Conservation (phyloP, 2,329 filamentous ascomycete species). For the Hypoxylon sp. region DNA sequence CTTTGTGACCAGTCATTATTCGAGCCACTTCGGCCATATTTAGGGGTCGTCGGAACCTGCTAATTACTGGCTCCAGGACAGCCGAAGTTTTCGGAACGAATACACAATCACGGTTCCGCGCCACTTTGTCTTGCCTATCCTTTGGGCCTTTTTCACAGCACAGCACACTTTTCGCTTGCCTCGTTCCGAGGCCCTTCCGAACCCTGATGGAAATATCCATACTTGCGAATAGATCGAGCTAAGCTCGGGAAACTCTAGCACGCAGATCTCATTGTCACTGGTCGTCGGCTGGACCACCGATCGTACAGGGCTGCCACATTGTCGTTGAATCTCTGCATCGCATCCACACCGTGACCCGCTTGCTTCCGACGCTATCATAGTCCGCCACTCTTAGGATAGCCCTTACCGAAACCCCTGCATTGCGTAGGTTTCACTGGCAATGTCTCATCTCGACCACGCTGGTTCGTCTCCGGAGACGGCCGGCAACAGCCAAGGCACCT, state of each 20-base stretch:
- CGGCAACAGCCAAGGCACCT: conserved; percentile 40
- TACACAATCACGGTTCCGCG: conserved; percentile 4
- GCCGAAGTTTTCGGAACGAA: conserved; percentile 8
- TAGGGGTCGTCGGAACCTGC: conserved; percentile 14
- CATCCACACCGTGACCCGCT: conserved; percentile 29
- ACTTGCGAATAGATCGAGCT: conserved; percentile 32
- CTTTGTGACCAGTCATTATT: conserved; percentile 27
- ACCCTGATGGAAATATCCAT: conserved; percentile 34
- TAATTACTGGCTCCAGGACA: conserved; percentile 15
- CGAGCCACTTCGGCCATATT: conserved; percentile 16
- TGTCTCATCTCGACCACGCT: conserved; percentile 46
- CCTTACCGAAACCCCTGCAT: conserved; percentile 36
- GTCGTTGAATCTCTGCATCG: conserved; percentile 17
- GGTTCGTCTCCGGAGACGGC: conserved; percentile 49
- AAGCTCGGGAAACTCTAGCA: conserved; percentile 26
- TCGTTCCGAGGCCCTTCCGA: conserved; percentile 26
- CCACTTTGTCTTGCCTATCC: conserved; percentile 12
- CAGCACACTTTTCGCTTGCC: conserved; percentile 26
- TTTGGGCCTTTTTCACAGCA: conserved; percentile 10
- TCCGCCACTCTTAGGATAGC: conserved; percentile 26
- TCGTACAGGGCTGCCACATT: conserved; percentile 17
- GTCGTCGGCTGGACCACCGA: conserved; percentile 11
- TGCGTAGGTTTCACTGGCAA: conserved; percentile 18
- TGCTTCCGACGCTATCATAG: conserved; percentile 33
- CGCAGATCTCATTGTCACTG: conserved; percentile 9